A percentile compares a stretch with the other conserved stretches of the same genome.
Evolutionary conservation across 257 asterid genomes (phyloP).

Genomic region (Ehretia macrophylla): DNA sequence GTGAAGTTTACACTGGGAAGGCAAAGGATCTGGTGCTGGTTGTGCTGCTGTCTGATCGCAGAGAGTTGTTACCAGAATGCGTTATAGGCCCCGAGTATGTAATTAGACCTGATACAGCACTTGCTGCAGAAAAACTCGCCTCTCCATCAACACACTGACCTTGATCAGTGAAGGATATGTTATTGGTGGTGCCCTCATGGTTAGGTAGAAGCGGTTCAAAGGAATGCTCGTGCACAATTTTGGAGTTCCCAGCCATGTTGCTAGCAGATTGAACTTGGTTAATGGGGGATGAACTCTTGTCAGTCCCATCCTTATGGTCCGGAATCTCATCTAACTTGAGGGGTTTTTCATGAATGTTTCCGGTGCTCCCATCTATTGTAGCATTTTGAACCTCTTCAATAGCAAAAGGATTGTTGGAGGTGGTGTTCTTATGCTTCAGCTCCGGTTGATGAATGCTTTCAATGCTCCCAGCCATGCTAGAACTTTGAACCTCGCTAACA

Average conservation of each 20-base stretch:
- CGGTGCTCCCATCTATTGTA: slow-evolving; percentile 8
- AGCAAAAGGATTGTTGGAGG: not conserved
- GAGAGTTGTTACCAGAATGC: slow-evolving; percentile 68
- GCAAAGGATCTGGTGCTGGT: slow-evolving; percentile 84
- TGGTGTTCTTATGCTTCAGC: slow-evolving; percentile 1
- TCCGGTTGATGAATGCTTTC: slow-evolving; percentile 7
- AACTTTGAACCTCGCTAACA: not conserved
- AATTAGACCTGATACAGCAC: slow-evolving; percentile 36
- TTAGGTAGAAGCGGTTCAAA: slow-evolving; percentile 7
- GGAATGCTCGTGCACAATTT: slow-evolving; percentile 10
- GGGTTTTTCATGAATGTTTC: slow-evolving; percentile 14
- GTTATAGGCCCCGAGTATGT: slow-evolving; percentile 66
- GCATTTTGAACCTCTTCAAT: not conserved
- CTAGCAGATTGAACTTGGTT: slow-evolving; percentile 18
- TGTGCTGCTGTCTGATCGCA: slow-evolving; percentile 88
- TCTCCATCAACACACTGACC: slow-evolving; percentile 53
- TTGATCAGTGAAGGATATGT: slow-evolving; percentile 22
- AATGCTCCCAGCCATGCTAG: not conserved
- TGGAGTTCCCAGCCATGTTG: slow-evolving; percentile 17
- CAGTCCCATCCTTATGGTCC: slow-evolving; percentile 7
- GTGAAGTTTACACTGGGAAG: slow-evolving; percentile 65
- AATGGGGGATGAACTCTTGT: slow-evolving; percentile 11
- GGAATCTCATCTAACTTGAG: slow-evolving; percentile 9
- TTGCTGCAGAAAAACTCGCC: slow-evolving; percentile 64
- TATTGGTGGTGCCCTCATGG: slow-evolving; percentile 14